Base-by-base conservation (phyloP, 768 basidiomycete species). In the Kwoniella sp. region DNA sequence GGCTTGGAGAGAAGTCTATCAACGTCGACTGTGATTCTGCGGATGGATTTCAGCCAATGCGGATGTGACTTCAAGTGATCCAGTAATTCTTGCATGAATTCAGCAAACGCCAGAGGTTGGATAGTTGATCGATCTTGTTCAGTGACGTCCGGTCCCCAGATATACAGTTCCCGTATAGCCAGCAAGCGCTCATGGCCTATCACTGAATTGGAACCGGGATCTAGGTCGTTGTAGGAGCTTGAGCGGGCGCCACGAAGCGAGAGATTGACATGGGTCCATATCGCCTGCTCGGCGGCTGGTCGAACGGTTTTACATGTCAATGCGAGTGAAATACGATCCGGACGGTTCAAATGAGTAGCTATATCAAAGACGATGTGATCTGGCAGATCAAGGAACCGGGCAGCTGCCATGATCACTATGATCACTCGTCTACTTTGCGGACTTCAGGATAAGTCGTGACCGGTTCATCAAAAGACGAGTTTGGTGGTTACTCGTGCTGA, bases 1-100 rank as follows among this genome's bases (percentile, higher is more conserved):
- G 47, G 22, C 19, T 49, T 13, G 22, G 58, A 55, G 19, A 58
- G 21, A 9, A 56, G 27, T 44, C 27, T 47, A 36, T 69, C 63
- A 2, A 62, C 36, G 30, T 69, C 64, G 26, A 58, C 36, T 15
- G 47, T 36, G 24, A 69, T 58, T 15, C 25, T 40, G 52, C 64
- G 47, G 24, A 65, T 46, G 27, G 51, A 4, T 55, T 25, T 27
- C 21, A 55, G 25, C 46, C 24, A n/a, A 13, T 4, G 10, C 9
- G 60, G 60, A 63, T 51, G 44, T 8, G 50, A 10, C n/a, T 15
- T 48, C 17, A 47, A 17, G 44, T 50, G 48, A 33, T 51, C 21
- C 1, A 46, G 26, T 6, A 51, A 24, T 12, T 36, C 48, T 59
- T 59, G 57, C 58, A 53, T 29, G 49, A 37, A 29, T 2, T 54